phyloP scores from a whole-genome alignment of 2,329 filamentous ascomycete species.

The Diaporthe aspalathi region DNA sequence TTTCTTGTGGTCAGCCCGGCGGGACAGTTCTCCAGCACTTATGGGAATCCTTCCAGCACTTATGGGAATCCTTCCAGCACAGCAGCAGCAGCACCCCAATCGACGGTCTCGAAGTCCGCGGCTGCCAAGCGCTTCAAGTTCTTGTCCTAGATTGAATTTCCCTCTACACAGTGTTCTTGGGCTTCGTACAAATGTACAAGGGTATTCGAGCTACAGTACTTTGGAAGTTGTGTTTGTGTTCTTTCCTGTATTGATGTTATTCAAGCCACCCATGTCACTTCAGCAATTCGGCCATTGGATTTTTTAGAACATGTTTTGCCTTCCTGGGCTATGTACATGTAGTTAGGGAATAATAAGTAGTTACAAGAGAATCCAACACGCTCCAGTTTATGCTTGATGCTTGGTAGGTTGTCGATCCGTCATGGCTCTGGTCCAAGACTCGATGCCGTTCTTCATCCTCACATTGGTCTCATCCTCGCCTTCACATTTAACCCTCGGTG shows the following conservation, averaged over 20 bases:
- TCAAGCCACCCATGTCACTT: not conserved
- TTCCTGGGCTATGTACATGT: conserved; percentile 35
- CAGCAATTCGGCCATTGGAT: not conserved
- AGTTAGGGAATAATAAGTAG: conserved; percentile 18
- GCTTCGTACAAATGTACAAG: not conserved
- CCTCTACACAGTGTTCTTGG: too few relatives aligned
- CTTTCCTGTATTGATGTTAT: not conserved
- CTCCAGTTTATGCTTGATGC: conserved; percentile 24
- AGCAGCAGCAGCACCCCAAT: not conserved
- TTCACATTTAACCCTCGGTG: not conserved
- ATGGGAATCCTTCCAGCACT: conserved; percentile 27
- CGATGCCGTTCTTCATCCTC: not conserved
- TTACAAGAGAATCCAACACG: conserved; percentile 28
- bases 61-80: too few relatives aligned
- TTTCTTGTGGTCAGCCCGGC: conserved; percentile 51
- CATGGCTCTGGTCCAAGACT: conserved; percentile 1
- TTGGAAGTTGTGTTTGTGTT: too few relatives aligned
- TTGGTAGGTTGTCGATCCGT: conserved; percentile 12
- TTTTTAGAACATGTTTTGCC: conserved; percentile 20
- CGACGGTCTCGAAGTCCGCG: conserved; percentile 7
- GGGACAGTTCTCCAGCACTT: conserved; percentile 16
- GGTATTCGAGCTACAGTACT: too few relatives aligned
- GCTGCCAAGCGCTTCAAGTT: not conserved
- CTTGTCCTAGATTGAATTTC: not conserved
- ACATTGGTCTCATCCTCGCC: not conserved